Conservation (phyloP, 805 yeast species). For the Metschnikowia continentalis region DNA sequence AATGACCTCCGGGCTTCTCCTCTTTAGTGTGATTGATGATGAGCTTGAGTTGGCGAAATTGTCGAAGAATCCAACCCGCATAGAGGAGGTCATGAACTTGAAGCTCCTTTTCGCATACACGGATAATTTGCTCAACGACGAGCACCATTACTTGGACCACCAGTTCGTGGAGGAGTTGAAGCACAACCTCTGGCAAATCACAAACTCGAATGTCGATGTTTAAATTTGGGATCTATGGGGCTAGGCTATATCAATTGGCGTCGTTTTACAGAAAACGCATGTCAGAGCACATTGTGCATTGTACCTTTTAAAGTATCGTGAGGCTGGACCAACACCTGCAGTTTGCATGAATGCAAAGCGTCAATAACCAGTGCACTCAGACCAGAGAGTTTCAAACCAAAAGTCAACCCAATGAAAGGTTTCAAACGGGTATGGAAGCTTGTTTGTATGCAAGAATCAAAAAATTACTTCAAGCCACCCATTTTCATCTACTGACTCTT, state of each 20-base stretch:
- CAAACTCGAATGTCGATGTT: background rate
- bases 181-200: conserved; percentile 34
- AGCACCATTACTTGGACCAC: conserved; percentile 42
- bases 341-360: background rate
- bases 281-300: background rate
- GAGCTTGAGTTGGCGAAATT: conserved; percentile 48
- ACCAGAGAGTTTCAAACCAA: background rate
- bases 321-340: background rate
- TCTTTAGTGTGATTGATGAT: conserved; percentile 47
- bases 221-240: background rate
- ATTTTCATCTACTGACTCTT: too few species aligned
- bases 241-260: background rate
- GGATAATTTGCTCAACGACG: conserved; percentile 38
- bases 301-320: background rate
- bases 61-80: conserved; percentile 36
- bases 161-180: conserved; percentile 54
- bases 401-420: too few species aligned
- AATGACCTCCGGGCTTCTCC: conserved; percentile 34
- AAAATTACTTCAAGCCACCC: too few species aligned
- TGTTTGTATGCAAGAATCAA: background rate
- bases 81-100: conserved; percentile 62
- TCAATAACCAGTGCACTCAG: background rate
- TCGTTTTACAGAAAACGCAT: background rate
- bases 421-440: too few species aligned
- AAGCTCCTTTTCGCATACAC: conserved; percentile 58